Percentiles rank a stretch among this genome's conserved stretches.
phyloP scores from a whole-genome alignment of 164 flowering plant species.

The Chimonanthus praecox region DNA sequence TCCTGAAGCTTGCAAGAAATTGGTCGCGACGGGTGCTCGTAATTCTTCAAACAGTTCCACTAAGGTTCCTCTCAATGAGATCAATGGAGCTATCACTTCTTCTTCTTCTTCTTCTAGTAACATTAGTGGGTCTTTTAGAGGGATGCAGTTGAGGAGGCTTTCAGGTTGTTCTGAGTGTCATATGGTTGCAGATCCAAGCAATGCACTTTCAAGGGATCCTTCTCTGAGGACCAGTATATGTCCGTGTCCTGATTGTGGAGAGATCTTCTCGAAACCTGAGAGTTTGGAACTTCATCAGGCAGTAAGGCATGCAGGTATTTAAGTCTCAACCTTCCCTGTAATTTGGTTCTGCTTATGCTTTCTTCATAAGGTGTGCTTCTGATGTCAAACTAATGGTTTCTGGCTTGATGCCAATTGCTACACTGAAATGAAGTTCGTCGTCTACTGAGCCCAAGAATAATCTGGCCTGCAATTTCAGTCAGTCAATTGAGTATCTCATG shows the following conservation, averaged over 20 bases:
- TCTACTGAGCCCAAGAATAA: no score
- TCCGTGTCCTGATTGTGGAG: conserved; percentile 78
- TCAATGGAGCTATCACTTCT: conserved; percentile 29
- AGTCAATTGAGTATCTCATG: not conserved
- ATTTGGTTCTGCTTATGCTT: not conserved
- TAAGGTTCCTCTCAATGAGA: conserved; percentile 35
- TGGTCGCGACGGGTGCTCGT: conserved; percentile 24
- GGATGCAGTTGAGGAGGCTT: conserved; percentile 63
- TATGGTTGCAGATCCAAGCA: conserved; percentile 83
- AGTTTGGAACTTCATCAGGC: conserved; percentile 79
- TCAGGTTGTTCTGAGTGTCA: conserved; percentile 92
- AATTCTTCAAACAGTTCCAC: conserved; percentile 37
- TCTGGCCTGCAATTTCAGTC: no score
- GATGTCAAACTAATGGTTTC: not conserved
- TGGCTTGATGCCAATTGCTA: no score
- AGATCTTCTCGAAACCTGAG: conserved; percentile 72
- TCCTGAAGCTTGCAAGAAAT: conserved; percentile 42
- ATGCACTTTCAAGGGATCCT: conserved; percentile 55
- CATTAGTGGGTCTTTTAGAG: conserved; percentile 45
- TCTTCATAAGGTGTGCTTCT: not conserved
- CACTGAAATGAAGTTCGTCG: no score
- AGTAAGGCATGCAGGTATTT: conserved; percentile 82
- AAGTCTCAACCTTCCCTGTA: not conserved
- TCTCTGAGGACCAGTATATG: conserved; percentile 50
- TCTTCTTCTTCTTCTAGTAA: conserved; percentile 34